Evolutionary conservation across 441 rosid species (phyloP), one percentile per base, ranked within the genome.

Genomic region (Corymbia calophylla): DNA sequence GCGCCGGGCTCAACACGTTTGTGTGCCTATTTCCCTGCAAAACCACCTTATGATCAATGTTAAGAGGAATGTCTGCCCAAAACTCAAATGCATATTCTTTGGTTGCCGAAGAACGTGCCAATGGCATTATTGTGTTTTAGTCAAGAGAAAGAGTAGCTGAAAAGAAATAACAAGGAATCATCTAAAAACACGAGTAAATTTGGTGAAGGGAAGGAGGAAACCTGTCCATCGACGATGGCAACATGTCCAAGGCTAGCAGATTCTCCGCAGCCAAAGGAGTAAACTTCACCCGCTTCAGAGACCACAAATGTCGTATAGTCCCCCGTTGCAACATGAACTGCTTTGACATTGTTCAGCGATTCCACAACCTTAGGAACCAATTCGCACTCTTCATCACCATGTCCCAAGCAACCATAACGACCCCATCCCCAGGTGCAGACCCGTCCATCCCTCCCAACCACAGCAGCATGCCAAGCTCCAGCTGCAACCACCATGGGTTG

Each of bases 391-490:
- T 98, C 99, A 90, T 95, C 93, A 66, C 99, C 99, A 64, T 97
- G 99, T 60, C 99, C 99, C 91, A 98, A 94, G 93, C 99, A 97
- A 18, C 99, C 99, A 51, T 96, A 95, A 85, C 97, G 97, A 9
- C 99, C 99, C 99, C 99, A 98, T 89, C 99, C 99, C 99, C 99
- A 98, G 9, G 99, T 98, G 93, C 98, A 98, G 89, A 98, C 99
- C 88, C 97, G 92, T 31, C 99, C 99, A 68, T 98, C 99, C 56
- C 91, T 94, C 68, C 99, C 99, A 16, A 98, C 98, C 47, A 95
- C 99, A 21, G 99, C 99, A 11, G 99, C 98, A 92, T 98, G 99
- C 99, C 99, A 98, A 62, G 97, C 97, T 90, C 99, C 99, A 5
- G 98, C 99, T 70, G 99, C 96, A 88, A 98, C 97, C 73, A 96